Evolutionary conservation across 1,139 yeast genomes (phyloP), one percentile per base, ranked within the genome.

Genomic region (Saccharomycopsis hybrid): DNA sequence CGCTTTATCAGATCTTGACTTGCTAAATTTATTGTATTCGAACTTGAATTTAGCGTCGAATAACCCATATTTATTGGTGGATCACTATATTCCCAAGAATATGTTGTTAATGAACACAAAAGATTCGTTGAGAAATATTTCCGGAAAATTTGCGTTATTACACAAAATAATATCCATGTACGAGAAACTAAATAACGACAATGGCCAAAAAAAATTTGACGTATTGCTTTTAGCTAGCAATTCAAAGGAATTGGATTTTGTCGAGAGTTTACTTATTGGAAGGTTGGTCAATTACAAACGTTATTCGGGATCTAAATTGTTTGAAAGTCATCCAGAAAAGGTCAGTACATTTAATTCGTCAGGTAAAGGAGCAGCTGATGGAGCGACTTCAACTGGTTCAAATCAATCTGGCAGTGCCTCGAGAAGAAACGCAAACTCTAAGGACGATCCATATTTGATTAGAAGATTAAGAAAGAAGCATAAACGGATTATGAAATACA

Each of bases 1-100:
- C 8, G 28, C 13, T 1, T 2, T 47, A 4, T 27, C 48, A 9
- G 46, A 47, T 25, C 9, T 11, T 4, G 44, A 48, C 9, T 41
- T 51, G 18, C n/a, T 46, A 31, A 65, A 65, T 28, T 57, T 80
- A 41, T 67, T 84, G 30, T 71, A 72, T 48, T 73, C 76, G 8
- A 82, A 78, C 58, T 61, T 82, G 7, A 61, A 69, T 33, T 71
- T 74, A 24, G 67, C 82, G 0, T 69, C 74, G 2, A 78, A 76
- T 58, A 89, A 85, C 61, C 88, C 90, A 1, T 78, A 83, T 39
- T 65, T 84, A 43, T 61, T 84, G 40, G 89, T 84, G 35, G 86
- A 83, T 58, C 92, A 85, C 62, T 84, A 80, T 58, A 80, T 84
- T 60, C 88, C 92, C 9, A 77, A 80, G 55, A 80, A 81, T 52